Conservation (phyloP, 192 early-diverging fungal genomes). For the Piromyces finnis region DNA sequence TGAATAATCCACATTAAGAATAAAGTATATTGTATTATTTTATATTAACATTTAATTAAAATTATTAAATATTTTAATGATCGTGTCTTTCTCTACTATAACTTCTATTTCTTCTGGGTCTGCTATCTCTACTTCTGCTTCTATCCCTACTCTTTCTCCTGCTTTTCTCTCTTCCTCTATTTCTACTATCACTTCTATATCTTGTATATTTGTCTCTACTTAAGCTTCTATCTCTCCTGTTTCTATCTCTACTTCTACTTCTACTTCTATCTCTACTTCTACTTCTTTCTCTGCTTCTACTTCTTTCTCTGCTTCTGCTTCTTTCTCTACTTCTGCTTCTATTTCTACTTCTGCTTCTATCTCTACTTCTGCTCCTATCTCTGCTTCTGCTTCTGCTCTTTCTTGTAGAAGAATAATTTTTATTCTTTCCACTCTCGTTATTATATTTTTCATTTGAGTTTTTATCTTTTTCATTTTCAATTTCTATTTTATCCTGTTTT, state of each 20-base stretch:
- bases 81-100: not conserved
- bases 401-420: not conserved
- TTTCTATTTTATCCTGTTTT: constrained; percentile 11
- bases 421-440: constrained; percentile 3
- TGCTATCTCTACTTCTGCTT: not conserved
- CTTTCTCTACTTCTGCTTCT: not conserved
- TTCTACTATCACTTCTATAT: not conserved
- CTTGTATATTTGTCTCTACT: not conserved
- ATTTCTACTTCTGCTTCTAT: not conserved
- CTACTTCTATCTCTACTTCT: not conserved
- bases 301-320: not conserved
- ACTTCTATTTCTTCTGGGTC: not conserved
- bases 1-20: no score
- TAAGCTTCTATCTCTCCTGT: not conserved
- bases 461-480: constrained; percentile 2
- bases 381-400: no score
- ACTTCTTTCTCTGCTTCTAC: not conserved
- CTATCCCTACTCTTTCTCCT: not conserved
- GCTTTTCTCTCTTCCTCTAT: not conserved
- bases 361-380: no score
- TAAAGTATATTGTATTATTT: no score
- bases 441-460: constrained; percentile 7
- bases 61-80: not conserved
- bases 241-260: not conserved
- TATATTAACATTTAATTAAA: no score